Evolutionary conservation across 176 grass and related monocot species (phyloP).

Genomic region (Cenchrus americanus): DNA sequence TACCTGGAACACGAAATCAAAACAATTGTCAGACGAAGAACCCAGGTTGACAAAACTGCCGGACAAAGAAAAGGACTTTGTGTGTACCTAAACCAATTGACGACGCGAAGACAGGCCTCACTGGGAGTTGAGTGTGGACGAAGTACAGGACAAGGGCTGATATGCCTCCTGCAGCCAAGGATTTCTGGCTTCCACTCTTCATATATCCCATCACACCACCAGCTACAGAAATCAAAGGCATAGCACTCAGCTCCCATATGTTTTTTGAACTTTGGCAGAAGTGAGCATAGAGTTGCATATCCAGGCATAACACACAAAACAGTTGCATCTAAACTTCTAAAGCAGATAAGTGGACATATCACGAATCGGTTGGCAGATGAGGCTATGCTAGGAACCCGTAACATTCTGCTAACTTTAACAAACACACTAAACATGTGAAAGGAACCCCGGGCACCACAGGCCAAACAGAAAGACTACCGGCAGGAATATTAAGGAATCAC

Average conservation of each 20-base stretch:
- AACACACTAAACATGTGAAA: neutral
- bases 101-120: slow-evolving; percentile 67
- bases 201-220: slow-evolving; percentile 80
- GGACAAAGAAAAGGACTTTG: neutral
- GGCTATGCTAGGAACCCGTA: neutral
- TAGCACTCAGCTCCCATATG: neutral
- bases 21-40: neutral
- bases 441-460: neutral
- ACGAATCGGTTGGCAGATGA: neutral
- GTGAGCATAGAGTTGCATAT: neutral
- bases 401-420: neutral
- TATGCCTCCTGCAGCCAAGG: slow-evolving; percentile 69
- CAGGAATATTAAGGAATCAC: neutral
- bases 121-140: slow-evolving; percentile 82
- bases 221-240: slow-evolving; percentile 36
- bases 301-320: neutral
- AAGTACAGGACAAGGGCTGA: slow-evolving; percentile 61
- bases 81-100: slow-evolving; percentile 65
- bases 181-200: slow-evolving; percentile 86
- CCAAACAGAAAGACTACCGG: neutral
- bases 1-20: slow-evolving; percentile 41
- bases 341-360: neutral
- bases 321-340: neutral
- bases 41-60: neutral
- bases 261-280: neutral